phyloP scores from a whole-genome alignment of 106 monocot genomes.

The Allium cepa region DNA sequence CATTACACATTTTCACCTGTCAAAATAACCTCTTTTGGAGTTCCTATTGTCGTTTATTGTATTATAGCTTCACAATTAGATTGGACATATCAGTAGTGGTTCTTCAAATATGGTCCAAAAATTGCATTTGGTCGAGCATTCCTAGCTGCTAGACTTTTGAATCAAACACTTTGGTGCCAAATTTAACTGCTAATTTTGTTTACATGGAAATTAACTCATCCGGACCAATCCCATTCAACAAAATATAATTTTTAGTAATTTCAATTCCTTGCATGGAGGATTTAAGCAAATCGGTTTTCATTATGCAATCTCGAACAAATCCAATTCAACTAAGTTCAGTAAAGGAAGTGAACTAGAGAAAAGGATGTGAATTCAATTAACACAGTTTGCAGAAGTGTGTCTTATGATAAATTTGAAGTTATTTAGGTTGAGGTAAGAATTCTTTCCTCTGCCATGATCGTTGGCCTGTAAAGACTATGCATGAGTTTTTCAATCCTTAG shows the following conservation, averaged over 20 bases:
- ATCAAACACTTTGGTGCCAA: slow-evolving; percentile 89
- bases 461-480: slow-evolving; percentile 85
- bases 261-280: slow-evolving; percentile 55
- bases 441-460: slow-evolving; percentile 96
- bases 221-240: slow-evolving; percentile 67
- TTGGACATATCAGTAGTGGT: slow-evolving; percentile 75
- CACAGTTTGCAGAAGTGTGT: slow-evolving; percentile 23
- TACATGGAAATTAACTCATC: slow-evolving; percentile 80
- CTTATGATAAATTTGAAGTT: slow-evolving; percentile 44
- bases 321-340: slow-evolving; percentile 41
- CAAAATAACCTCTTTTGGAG: slow-evolving; percentile 13
- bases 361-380: slow-evolving; percentile 63
- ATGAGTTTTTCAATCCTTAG: slow-evolving; percentile 66
- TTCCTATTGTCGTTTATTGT: slow-evolving; percentile 5
- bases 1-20: slow-evolving; percentile 27
- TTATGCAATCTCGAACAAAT: slow-evolving; percentile 47
- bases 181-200: slow-evolving; percentile 70
- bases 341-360: slow-evolving; percentile 95
- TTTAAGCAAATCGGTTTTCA: slow-evolving; percentile 47
- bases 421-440: slow-evolving; percentile 63
- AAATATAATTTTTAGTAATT: slow-evolving; percentile 63
- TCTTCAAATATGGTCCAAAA: slow-evolving; percentile 98
- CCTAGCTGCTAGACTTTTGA: slow-evolving; percentile 70
- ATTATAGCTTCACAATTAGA: slow-evolving; percentile 20
- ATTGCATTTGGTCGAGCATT: slow-evolving; percentile 88